Conservation (phyloP, 441 rosid species). For the Dalechampia spathulata region DNA sequence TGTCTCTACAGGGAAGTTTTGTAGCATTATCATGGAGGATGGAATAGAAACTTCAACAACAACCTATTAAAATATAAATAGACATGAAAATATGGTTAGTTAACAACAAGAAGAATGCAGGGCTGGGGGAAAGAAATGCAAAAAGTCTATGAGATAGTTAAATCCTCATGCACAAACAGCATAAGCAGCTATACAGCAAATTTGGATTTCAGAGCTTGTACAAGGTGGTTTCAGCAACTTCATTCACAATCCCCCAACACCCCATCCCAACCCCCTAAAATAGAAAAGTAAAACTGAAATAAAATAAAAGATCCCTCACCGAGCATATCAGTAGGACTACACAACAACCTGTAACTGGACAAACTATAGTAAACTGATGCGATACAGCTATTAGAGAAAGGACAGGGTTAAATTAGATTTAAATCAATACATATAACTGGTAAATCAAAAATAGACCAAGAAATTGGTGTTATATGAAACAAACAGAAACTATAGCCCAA, state of each 20-base stretch:
- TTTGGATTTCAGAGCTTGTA: neutral
- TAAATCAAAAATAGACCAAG: no score
- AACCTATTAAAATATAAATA: slow-evolving; percentile 37
- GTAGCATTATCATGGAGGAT: slow-evolving; percentile 72
- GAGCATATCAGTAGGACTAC: no score
- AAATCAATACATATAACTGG: no score
- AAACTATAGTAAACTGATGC: neutral
- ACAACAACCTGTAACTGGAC: neutral
- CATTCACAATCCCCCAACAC: neutral
- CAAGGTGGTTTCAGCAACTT: neutral
- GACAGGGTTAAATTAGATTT: no score
- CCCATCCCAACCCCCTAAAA: neutral
- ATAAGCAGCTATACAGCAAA: neutral
- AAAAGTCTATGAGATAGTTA: neutral
- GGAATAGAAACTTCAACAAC: slow-evolving; percentile 79
- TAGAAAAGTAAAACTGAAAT: neutral
- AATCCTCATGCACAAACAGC: slow-evolving; percentile 5
- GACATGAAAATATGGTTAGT: neutral
- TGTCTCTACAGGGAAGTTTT: slow-evolving; percentile 76
- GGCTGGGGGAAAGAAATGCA: neutral
- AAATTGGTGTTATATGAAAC: no score
- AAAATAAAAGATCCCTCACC: neutral
- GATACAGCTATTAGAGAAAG: neutral
- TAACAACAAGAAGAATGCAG: neutral
- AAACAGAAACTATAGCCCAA: no score